phyloP scores from a whole-genome alignment of 1,284 basidiomycete species.

The Boletus sp. region DNA sequence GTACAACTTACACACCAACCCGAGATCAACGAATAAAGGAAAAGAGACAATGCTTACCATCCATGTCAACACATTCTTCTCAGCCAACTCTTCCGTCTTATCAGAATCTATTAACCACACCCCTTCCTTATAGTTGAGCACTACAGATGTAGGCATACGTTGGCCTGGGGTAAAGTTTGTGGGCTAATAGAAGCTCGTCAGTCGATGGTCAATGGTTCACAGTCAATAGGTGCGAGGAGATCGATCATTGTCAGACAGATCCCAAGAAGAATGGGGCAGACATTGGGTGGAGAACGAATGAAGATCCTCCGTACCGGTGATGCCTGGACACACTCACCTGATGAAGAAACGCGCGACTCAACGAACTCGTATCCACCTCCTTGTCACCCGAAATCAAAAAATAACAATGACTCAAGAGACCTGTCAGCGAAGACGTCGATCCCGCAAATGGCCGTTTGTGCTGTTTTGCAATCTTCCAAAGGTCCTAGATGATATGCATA shows the following conservation, averaged over 20 bases:
- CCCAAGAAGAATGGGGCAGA: neutral
- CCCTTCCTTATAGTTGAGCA: slow-evolving; percentile 64
- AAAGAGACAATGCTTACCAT: slow-evolving; percentile 50
- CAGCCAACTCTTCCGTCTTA: slow-evolving; percentile 45
- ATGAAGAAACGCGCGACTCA: slow-evolving; percentile 60
- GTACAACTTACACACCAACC: neutral
- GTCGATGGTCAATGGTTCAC: neutral
- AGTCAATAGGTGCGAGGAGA: neutral
- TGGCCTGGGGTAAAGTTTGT: slow-evolving; percentile 78
- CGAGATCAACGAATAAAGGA: neutral
- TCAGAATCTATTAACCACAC: slow-evolving; percentile 82
- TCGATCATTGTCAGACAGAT: neutral
- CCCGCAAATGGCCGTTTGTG: slow-evolving; percentile 73
- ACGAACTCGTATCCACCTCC: slow-evolving; percentile 53
- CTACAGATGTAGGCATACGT: slow-evolving; percentile 73
- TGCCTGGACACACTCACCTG: slow-evolving; percentile 46
- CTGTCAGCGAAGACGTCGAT: slow-evolving; percentile 90
- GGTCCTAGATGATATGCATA: slow-evolving; percentile 45
- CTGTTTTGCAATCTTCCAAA: slow-evolving; percentile 61
- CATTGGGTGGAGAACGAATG: too few species aligned
- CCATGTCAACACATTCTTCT: slow-evolving; percentile 78
- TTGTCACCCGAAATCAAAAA: slow-evolving; percentile 74
- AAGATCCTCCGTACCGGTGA: neutral
- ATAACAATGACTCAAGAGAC: slow-evolving; percentile 86
- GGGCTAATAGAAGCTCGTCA: slow-evolving; percentile 40